A percentile compares a stretch with the other conserved stretches of the same genome.
Conservation (phyloP, 164 flowering plant genomes). For the Liriodendron chinense region DNA sequence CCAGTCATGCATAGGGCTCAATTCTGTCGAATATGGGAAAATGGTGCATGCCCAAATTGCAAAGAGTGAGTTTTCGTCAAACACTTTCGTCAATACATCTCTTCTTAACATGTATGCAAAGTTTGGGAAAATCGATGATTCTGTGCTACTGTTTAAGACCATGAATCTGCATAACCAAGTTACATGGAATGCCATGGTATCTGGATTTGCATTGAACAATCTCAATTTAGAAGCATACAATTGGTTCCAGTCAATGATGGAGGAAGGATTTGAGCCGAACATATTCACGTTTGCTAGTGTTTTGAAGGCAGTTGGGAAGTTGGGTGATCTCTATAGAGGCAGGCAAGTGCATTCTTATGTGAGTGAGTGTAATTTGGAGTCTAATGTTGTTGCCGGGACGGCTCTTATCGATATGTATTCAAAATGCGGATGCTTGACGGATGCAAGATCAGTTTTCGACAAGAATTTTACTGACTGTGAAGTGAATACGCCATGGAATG, state of each 20-base stretch:
- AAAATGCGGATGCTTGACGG: constrained; percentile 41
- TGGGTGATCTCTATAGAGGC: constrained; percentile 38
- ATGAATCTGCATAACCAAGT: constrained; percentile 43
- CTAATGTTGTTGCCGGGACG: constrained; percentile 47
- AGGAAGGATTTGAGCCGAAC: constrained; percentile 43
- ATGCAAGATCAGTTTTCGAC: constrained; percentile 46
- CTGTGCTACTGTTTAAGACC: constrained; percentile 33
- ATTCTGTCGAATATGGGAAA: constrained; percentile 37
- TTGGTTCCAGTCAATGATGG: constrained; percentile 38
- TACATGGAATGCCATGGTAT: constrained; percentile 62
- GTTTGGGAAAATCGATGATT: constrained; percentile 40
- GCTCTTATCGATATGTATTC: constrained; percentile 69
- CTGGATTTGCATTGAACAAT: constrained; percentile 42
- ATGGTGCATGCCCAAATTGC: constrained; percentile 52
- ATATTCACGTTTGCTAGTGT: constrained; percentile 39
- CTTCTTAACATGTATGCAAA: constrained; percentile 65
- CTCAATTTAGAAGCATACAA: constrained; percentile 42
- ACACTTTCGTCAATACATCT: constrained; percentile 43
- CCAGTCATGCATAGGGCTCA: constrained; percentile 50
- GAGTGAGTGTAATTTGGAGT: constrained; percentile 42
- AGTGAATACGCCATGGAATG: constrained; percentile 60
- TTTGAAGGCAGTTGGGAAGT: constrained; percentile 53
- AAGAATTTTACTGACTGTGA: constrained; percentile 26
- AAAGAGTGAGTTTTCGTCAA: constrained; percentile 31
- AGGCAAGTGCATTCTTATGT: constrained; percentile 36